These are phyloP conservation scores for Aureobasidium sp. DNA, from an alignment of 2,329 filamentous ascomycete genomes.

Conservation along the genomic window DNA sequence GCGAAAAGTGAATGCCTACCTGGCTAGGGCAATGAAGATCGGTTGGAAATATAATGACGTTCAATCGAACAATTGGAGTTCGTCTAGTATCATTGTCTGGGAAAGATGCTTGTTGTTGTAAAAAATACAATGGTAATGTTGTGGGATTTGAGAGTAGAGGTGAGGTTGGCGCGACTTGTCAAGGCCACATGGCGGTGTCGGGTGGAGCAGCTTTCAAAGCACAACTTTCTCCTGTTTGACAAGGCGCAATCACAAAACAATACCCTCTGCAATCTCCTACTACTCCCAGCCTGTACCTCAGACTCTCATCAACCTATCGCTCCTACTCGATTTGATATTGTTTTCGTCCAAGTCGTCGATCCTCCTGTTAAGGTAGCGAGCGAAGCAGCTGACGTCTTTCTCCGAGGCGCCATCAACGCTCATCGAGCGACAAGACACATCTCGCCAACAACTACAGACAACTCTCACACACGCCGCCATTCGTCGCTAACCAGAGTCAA, in stretches of 20 bases:
- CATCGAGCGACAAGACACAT: slow-evolving; percentile 1
- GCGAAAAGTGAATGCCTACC: too few relatives aligned
- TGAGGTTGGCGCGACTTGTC: too few relatives aligned
- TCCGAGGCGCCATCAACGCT: background rate
- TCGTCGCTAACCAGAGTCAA: background rate
- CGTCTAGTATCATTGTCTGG: too few relatives aligned
- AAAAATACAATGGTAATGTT: too few relatives aligned
- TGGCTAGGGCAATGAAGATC: too few relatives aligned
- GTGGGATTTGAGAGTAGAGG: too few relatives aligned
- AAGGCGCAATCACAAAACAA: background rate
- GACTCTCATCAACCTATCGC: background rate
- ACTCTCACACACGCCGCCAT: background rate
- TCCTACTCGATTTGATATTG: background rate
- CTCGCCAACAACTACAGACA: background rate
- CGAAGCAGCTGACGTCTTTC: background rate
- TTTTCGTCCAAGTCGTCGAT: background rate
- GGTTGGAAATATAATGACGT: too few relatives aligned
- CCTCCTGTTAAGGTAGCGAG: background rate
- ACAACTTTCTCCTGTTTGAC: slow-evolving; percentile 4
- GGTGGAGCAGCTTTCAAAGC: background rate
- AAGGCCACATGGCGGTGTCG: too few relatives aligned
- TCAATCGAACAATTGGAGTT: too few relatives aligned
- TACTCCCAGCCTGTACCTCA: background rate
- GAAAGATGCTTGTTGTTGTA: too few relatives aligned
- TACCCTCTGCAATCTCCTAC: background rate